Percentiles rank a stretch among this genome's conserved stretches.
Conservation (phyloP, 208 protist species). For the Trypanosoma avium region DNA sequence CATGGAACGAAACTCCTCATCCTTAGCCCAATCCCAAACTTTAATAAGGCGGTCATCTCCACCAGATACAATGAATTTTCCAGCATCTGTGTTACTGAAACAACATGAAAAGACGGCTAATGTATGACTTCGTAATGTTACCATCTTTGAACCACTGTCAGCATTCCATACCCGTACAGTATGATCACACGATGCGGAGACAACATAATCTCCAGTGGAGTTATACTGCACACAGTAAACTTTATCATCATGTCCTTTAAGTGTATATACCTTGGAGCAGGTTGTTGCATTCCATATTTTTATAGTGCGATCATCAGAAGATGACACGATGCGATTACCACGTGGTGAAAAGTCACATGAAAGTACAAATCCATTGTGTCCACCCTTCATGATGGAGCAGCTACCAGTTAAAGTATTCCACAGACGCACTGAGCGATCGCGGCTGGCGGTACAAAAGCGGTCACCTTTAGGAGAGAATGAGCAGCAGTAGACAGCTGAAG, state of each 20-base stretch:
- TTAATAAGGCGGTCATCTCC: slow-evolving; percentile 83
- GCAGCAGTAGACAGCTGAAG: slow-evolving; percentile 81
- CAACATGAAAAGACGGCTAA: slow-evolving; percentile 82
- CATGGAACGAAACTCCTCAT: slow-evolving; percentile 59
- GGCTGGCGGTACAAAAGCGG: slow-evolving; percentile 72
- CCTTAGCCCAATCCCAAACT: slow-evolving; percentile 80
- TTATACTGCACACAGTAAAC: slow-evolving; percentile 45
- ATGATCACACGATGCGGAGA: slow-evolving; percentile 75
- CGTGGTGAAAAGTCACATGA: slow-evolving; percentile 88
- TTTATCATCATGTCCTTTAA: slow-evolving; percentile 43
- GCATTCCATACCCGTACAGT: slow-evolving; percentile 85
- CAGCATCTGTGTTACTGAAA: slow-evolving; percentile 72
- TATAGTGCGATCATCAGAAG: slow-evolving; percentile 72
- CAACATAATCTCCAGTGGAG: slow-evolving; percentile 34
- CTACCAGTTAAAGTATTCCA: slow-evolving; percentile 64
- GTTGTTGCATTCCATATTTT: slow-evolving; percentile 80
- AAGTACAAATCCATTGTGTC: slow-evolving; percentile 88
- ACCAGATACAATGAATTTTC: slow-evolving; percentile 78
- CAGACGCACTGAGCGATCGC: slow-evolving; percentile 77
- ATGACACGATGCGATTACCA: slow-evolving; percentile 75
- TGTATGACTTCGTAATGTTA: slow-evolving; percentile 67
- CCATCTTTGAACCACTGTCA: slow-evolving; percentile 53
- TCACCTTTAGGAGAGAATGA: slow-evolving; percentile 76
- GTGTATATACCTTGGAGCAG: slow-evolving; percentile 64
- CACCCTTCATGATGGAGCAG: slow-evolving; percentile 78